Conservation (phyloP, 2,329 filamentous ascomycete species). For the Fusarium hostae region DNA sequence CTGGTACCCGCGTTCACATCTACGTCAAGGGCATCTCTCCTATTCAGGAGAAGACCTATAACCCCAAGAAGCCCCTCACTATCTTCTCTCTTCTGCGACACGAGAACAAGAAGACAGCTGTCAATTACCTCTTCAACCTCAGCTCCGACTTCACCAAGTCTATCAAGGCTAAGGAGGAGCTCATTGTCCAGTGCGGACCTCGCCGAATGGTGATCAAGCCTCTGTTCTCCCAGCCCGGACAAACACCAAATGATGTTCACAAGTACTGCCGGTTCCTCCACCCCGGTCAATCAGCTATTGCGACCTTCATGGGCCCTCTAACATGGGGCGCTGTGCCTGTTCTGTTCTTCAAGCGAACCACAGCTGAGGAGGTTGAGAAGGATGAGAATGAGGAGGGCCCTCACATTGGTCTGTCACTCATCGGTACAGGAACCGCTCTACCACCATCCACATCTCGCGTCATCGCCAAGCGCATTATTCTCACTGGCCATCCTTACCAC, state of each 20-base stretch:
- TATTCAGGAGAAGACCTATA: constrained; percentile 58
- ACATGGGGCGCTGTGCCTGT: constrained; percentile 94
- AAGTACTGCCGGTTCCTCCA: constrained; percentile 95
- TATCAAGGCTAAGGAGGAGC: constrained; percentile 89
- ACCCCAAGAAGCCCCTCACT: constrained; percentile 68
- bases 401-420: constrained; percentile 71
- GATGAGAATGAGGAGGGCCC: constrained; percentile 57
- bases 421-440: constrained; percentile 88
- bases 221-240: constrained; percentile 88
- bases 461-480: constrained; percentile 90
- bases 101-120: constrained; percentile 90
- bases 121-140: constrained; percentile 91
- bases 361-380: constrained; percentile 54
- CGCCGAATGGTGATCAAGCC: constrained; percentile 89
- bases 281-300: constrained; percentile 88
- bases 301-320: constrained; percentile 88
- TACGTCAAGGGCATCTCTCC: constrained; percentile 69
- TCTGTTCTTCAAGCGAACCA: constrained; percentile 81
- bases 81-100: constrained; percentile 91
- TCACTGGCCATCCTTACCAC: constrained; percentile 97
- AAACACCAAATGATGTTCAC: constrained; percentile 95
- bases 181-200: constrained; percentile 91
- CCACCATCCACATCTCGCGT: constrained; percentile 81
- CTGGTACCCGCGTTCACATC: constrained; percentile 85
- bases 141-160: constrained; percentile 79